Evolutionary conservation across 352 stramenopile species (phyloP).

Genomic region (Phytopythium montanum): DNA sequence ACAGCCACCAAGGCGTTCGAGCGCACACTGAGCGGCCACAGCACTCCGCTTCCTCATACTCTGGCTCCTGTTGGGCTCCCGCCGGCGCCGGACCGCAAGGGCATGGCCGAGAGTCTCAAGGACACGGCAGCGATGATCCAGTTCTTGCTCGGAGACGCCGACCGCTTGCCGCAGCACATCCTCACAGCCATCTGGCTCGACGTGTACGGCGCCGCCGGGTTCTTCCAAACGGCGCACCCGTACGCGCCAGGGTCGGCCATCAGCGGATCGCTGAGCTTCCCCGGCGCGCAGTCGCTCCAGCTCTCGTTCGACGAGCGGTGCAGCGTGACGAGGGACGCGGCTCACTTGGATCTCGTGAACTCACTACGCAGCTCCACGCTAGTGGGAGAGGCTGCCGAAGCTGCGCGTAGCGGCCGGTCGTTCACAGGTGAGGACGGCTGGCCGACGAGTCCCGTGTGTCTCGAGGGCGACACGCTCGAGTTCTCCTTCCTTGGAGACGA

Average conservation of each 20-base stretch:
- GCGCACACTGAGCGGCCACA: constrained; percentile 13
- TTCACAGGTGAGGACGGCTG: constrained; percentile 45
- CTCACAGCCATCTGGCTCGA: constrained; percentile 75
- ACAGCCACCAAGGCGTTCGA: constrained; percentile 34
- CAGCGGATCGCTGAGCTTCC: constrained; percentile 40
- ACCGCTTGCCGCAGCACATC: constrained; percentile 45
- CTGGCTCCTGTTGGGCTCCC: constrained; percentile 34
- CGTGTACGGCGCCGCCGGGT: constrained; percentile 52
- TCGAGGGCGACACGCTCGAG: constrained; percentile 57
- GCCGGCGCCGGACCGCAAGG: constrained; percentile 34
- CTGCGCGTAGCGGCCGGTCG: constrained; percentile 14
- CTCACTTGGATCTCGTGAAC: constrained; percentile 19
- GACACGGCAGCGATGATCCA: constrained; percentile 47
- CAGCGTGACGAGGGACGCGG: constrained; percentile 23
- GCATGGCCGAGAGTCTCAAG: constrained; percentile 37
- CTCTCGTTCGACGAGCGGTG: constrained; percentile 71
- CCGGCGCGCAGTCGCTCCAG: constrained; percentile 46
- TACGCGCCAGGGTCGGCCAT: constrained; percentile 31
- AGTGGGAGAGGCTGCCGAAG: constrained; percentile 12
- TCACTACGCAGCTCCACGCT: constrained; percentile 8
- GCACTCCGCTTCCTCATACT: not conserved
- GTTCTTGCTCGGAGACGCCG: constrained; percentile 57
- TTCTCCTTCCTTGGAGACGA: constrained; percentile 57
- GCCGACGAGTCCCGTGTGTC: constrained; percentile 43
- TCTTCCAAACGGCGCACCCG: constrained; percentile 68